These are phyloP conservation scores for Aspergillus alliaceus DNA, from an alignment of 2,329 filamentous ascomycete genomes.

Conservation along the genomic window DNA sequence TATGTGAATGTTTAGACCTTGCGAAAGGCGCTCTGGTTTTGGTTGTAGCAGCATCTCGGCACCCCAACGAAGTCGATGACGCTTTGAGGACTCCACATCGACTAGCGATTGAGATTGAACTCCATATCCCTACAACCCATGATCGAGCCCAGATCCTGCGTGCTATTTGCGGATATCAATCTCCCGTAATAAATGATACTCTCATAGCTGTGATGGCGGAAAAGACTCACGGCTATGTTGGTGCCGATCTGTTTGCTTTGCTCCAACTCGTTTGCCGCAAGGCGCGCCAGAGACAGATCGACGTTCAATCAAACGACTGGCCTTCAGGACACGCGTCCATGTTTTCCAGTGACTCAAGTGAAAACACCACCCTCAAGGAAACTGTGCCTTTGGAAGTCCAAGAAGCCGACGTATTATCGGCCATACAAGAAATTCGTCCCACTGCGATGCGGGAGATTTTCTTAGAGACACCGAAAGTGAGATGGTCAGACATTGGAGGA, in stretches of 20 bases:
- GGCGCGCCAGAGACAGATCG: constrained; percentile 34
- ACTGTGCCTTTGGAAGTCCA: constrained; percentile 30
- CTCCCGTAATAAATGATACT: constrained; percentile 50
- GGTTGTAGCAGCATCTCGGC: constrained; percentile 73
- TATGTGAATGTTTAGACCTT: constrained; percentile 43
- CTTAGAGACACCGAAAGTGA: constrained; percentile 80
- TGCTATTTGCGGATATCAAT: constrained; percentile 52
- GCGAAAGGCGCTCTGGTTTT: constrained; percentile 58
- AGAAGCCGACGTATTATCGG: constrained; percentile 44
- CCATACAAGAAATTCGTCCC: constrained; percentile 69
- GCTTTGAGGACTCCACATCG: constrained; percentile 65
- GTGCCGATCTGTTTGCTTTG: constrained; percentile 70
- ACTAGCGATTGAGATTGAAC: constrained; percentile 66
- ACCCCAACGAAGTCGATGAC: constrained; percentile 69
- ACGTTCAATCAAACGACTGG: not conserved
- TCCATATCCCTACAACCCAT: constrained; percentile 72
- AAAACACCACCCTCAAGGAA: constrained; percentile 11
- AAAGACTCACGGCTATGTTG: constrained; percentile 84
- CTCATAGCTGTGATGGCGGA: constrained; percentile 64
- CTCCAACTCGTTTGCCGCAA: constrained; percentile 54
- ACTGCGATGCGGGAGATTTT: constrained; percentile 88
- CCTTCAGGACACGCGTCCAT: not conserved
- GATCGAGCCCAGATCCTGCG: constrained; percentile 74
- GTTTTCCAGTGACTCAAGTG: not conserved
- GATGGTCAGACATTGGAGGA: constrained; percentile 86